These are phyloP conservation scores for Aristolochia contorta DNA, from an alignment of 164 flowering plant genomes.

Conservation along the genomic window DNA sequence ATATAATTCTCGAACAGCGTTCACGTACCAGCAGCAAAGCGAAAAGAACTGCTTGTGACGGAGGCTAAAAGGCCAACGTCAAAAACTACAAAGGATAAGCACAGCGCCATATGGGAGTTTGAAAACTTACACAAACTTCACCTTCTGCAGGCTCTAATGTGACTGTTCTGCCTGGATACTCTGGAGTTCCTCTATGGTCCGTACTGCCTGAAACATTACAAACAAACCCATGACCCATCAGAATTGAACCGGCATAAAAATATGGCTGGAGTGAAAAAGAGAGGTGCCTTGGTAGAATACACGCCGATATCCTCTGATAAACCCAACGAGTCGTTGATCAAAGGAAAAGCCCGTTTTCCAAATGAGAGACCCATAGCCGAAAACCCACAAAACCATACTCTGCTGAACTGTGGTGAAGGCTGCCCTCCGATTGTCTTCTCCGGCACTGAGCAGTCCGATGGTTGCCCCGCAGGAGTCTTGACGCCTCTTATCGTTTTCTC, in stretches of 20 bases:
- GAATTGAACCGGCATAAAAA: background rate
- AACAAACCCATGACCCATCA: background rate
- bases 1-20: too few relatives aligned
- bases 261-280: slow-evolving; percentile 4
- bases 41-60: too few relatives aligned
- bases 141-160: slow-evolving; percentile 70
- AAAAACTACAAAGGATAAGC: background rate
- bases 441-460: too few relatives aligned
- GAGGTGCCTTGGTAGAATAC: slow-evolving; percentile 75
- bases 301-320: slow-evolving; percentile 86
- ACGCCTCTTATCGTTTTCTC: too few relatives aligned
- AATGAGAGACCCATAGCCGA: slow-evolving; percentile 91
- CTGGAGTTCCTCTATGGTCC: slow-evolving; percentile 91
- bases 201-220: slow-evolving; percentile 59
- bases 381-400: slow-evolving; percentile 83
- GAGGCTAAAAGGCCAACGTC: too few relatives aligned
- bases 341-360: slow-evolving; percentile 84
- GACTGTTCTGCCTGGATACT: slow-evolving; percentile 88
- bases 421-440: too few relatives aligned
- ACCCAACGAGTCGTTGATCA: slow-evolving; percentile 74
- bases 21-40: too few relatives aligned
- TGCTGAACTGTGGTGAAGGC: too few relatives aligned
- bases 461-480: too few relatives aligned
- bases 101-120: background rate
- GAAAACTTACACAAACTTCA: slow-evolving; percentile 63